phyloP scores from a whole-genome alignment of 2,329 filamentous ascomycete genomes.

The Talaromyces marneffei region DNA sequence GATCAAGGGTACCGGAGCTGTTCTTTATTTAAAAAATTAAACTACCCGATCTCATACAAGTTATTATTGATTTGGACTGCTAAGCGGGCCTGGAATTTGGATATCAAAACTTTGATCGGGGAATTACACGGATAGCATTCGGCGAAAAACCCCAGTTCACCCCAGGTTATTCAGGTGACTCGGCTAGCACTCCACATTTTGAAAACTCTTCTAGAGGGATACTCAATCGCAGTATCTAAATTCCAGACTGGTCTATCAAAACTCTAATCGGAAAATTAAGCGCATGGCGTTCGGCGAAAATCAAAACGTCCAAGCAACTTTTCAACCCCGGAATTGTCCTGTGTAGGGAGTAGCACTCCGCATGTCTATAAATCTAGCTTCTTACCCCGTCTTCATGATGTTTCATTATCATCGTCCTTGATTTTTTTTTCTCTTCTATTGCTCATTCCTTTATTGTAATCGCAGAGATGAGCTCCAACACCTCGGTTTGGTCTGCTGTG shows the following conservation, averaged over 20 bases:
- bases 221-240: neutral
- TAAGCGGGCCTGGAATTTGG: neutral
- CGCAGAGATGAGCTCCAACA: neutral
- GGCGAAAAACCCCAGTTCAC: neutral
- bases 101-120: neutral
- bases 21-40: neutral
- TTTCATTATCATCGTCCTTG: neutral
- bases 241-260: neutral
- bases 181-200: neutral
- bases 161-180: neutral
- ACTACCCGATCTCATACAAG: neutral
- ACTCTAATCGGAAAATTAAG: neutral
- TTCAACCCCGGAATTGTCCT: neutral
- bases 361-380: conserved; percentile 1
- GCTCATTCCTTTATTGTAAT: neutral
- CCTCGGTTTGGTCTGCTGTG: neutral
- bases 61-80: neutral
- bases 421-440: too few relatives aligned
- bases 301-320: neutral
- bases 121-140: neutral
- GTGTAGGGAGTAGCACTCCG: neutral
- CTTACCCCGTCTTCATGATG: neutral
- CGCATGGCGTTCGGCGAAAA: neutral
- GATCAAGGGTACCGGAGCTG: neutral
- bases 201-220: neutral